These are phyloP conservation scores for Plantago rigida DNA, from an alignment of 305 asterid species.

Conservation along the genomic window DNA sequence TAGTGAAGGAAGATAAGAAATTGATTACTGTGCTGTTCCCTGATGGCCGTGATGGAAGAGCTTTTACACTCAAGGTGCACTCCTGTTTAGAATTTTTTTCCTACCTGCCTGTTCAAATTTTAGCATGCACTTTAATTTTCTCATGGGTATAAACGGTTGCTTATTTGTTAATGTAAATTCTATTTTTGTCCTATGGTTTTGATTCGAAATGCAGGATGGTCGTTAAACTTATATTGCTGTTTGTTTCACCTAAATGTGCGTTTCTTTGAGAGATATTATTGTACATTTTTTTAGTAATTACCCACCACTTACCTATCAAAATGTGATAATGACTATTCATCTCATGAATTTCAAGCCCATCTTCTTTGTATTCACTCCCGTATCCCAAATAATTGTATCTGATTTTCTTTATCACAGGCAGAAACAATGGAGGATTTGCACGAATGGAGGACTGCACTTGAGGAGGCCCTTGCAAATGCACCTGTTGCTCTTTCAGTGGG, in stretches of 20 bases:
- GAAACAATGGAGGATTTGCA: constrained; percentile 85
- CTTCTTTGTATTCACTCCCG: neutral
- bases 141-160: constrained; percentile 10
- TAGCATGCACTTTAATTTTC: constrained; percentile 14
- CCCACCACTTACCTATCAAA: constrained; percentile 2
- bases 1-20: constrained; percentile 95
- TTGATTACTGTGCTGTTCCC: constrained; percentile 85
- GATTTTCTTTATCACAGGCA: constrained; percentile 48
- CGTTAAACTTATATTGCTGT: neutral
- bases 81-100: constrained; percentile 18
- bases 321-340: neutral
- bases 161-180: neutral
- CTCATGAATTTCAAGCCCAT: constrained; percentile 9
- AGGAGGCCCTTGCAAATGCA: constrained; percentile 87
- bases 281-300: neutral
- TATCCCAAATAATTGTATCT: constrained; percentile 6
- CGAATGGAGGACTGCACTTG: constrained; percentile 95
- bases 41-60: constrained; percentile 95
- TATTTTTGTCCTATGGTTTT: constrained; percentile 1
- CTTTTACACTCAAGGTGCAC: constrained; percentile 91
- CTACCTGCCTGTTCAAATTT: constrained; percentile 15
- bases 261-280: constrained; percentile 5
- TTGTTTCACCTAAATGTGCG: neutral
- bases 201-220: neutral
- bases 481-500: constrained; percentile 77